A percentile compares a stretch with the other conserved stretches of the same genome.
Evolutionary conservation across 2,329 filamentous ascomycete genomes (phyloP).

Genomic region (Arthrobotrys sphaeroides): DNA sequence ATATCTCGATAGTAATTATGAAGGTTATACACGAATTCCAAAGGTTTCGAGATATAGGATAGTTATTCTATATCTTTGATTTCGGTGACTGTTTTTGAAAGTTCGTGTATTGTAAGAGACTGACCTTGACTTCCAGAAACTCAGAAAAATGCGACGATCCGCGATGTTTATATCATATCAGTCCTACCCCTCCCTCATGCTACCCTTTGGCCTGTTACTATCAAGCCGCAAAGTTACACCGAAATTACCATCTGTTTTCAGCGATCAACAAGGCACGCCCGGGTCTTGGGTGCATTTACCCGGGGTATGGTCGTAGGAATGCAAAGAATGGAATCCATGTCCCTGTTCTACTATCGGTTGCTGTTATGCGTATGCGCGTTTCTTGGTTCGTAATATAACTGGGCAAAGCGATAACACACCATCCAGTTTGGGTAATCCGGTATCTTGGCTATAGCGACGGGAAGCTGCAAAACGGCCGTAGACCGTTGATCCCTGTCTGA

Average conservation of each 20-base stretch:
- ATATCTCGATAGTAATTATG: no score
- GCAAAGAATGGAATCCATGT: slow-evolving; percentile 13
- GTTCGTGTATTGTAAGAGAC: no score
- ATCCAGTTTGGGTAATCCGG: slow-evolving; percentile 26
- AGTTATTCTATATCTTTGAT: slow-evolving; percentile 1
- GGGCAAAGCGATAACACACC: slow-evolving; percentile 12
- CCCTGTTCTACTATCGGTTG: slow-evolving; percentile 13
- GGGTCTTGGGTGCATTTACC: slow-evolving; percentile 11
- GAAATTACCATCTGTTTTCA: slow-evolving; percentile 13
- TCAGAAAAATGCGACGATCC: slow-evolving; percentile 27
- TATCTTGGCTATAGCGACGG: slow-evolving; percentile 22
- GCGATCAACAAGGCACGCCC: not conserved
- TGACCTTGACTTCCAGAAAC: not conserved
- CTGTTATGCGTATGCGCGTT: slow-evolving; percentile 24
- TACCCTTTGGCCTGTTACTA: slow-evolving; percentile 2
- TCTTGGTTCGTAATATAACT: slow-evolving; percentile 15
- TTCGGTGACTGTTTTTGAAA: no score
- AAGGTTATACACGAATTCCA: not conserved
- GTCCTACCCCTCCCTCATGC: not conserved
- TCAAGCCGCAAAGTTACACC: slow-evolving; percentile 9
- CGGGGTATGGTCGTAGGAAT: slow-evolving; percentile 19
- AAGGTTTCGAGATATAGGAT: not conserved
- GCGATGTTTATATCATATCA: slow-evolving; percentile 31
- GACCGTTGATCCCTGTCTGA: not conserved
- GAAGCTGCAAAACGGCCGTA: slow-evolving; percentile 21